phyloP scores from a whole-genome alignment of 2,329 filamentous ascomycete species.

The Fusarium aywerte region DNA sequence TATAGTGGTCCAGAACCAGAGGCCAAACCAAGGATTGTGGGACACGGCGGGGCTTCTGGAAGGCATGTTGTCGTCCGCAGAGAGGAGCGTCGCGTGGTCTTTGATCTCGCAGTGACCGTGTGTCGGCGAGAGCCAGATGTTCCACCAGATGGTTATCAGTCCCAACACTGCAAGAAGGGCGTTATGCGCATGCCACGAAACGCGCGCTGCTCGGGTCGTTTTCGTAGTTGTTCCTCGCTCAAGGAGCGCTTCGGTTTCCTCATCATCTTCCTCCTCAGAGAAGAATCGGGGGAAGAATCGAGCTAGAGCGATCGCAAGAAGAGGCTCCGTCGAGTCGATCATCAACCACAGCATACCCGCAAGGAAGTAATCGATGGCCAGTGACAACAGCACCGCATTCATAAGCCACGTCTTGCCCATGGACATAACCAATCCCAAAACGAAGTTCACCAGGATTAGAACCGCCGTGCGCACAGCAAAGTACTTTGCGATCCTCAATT shows the following conservation, averaged over 20 bases:
- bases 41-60: constrained; percentile 24
- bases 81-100: constrained; percentile 8
- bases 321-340: constrained; percentile 50
- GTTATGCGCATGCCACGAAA: constrained; percentile 58
- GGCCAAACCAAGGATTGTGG: constrained; percentile 44
- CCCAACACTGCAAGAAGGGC: constrained; percentile 49
- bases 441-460: constrained; percentile 49
- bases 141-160: constrained; percentile 58
- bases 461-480: constrained; percentile 52
- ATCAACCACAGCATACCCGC: constrained; percentile 56
- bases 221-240: neutral
- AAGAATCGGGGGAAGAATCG: constrained; percentile 17
- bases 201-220: neutral
- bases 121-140: constrained; percentile 57
- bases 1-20: constrained; percentile 56
- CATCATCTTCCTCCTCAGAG: constrained; percentile 36
- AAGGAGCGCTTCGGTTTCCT: constrained; percentile 49
- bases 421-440: constrained; percentile 50
- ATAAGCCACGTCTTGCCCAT: constrained; percentile 54
- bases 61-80: neutral
- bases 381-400: constrained; percentile 57
- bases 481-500: constrained; percentile 51
- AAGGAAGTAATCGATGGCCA: constrained; percentile 59
- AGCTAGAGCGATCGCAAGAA: constrained; percentile 46
- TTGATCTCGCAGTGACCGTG: constrained; percentile 51